These are phyloP conservation scores for Acanthamoeba sp. DNA, from an alignment of 208 protist species.

Conservation along the genomic window DNA sequence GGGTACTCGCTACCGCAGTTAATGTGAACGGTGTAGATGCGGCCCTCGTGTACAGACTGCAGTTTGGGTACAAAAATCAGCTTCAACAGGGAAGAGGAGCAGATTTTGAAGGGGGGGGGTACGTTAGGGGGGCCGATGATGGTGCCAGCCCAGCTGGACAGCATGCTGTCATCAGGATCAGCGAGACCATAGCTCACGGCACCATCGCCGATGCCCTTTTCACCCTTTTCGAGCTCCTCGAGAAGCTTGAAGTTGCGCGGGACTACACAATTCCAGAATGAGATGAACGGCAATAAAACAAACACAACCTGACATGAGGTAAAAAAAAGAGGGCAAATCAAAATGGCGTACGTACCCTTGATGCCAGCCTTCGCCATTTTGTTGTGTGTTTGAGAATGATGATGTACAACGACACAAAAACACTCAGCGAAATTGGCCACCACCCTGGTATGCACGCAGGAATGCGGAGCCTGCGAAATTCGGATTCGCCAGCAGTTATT, in stretches of 20 bases:
- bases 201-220: slow-evolving; percentile 91
- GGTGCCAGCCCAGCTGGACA: slow-evolving; percentile 89
- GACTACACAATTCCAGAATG: slow-evolving; percentile 56
- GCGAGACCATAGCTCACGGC: slow-evolving; percentile 90
- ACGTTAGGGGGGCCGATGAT: slow-evolving; percentile 90
- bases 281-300: neutral
- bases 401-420: no score
- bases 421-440: neutral
- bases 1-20: slow-evolving; percentile 89
- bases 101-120: slow-evolving; percentile 35
- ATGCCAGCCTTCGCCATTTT: slow-evolving; percentile 64
- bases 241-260: slow-evolving; percentile 92
- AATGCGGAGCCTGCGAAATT: neutral
- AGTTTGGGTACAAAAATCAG: neutral
- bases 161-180: slow-evolving; percentile 85
- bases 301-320: no score
- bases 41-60: slow-evolving; percentile 87
- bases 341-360: neutral
- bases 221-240: slow-evolving; percentile 92
- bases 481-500: neutral
- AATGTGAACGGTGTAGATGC: slow-evolving; percentile 90
- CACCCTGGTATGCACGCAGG: neutral
- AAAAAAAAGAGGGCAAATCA: no score
- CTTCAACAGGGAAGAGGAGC: neutral
- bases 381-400: neutral